Percentiles rank a stretch among this genome's conserved stretches.
Conservation (phyloP, 352 stramenopile species). For the Lagenidium sp. region DNA sequence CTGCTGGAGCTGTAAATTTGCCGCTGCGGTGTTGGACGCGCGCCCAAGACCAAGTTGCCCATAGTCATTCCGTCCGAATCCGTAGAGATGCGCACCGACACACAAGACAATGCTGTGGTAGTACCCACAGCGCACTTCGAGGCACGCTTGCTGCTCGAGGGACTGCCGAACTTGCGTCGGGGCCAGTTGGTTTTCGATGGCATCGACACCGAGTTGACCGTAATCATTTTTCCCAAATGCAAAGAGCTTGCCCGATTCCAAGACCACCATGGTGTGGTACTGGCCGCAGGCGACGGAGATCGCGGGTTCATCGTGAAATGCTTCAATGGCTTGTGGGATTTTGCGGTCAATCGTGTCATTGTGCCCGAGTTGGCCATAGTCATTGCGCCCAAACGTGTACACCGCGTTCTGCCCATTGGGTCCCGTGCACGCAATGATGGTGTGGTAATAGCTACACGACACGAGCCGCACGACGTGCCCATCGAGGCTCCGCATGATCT, state of each 20-base stretch:
- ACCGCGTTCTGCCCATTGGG: conserved; percentile 21
- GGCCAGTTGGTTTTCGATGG: conserved; percentile 49
- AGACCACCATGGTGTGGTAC: conserved; percentile 86
- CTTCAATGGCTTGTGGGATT: conserved; percentile 60
- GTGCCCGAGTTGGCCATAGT: conserved; percentile 89
- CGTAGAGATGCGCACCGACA: conserved; percentile 58
- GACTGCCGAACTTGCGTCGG: conserved; percentile 39
- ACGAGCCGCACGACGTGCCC: conserved; percentile 57
- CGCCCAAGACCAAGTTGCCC: conserved; percentile 86
- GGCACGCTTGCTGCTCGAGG: conserved; percentile 50
- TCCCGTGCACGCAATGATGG: conserved; percentile 61
- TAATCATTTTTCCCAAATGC: conserved; percentile 94
- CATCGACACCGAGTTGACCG: conserved; percentile 84
- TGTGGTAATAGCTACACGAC: conserved; percentile 93
- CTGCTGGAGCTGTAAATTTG: conserved; percentile 60
- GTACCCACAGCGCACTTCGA: conserved; percentile 87
- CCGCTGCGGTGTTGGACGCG: conserved; percentile 15
- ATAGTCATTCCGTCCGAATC: conserved; percentile 92
- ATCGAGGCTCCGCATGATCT: conserved; percentile 69
- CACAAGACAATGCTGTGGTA: conserved; percentile 88
- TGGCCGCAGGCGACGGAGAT: conserved; percentile 86
- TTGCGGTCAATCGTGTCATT: conserved; percentile 87
- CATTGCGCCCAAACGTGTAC: conserved; percentile 89
- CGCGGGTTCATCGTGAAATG: conserved; percentile 44
- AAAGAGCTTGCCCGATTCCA: conserved; percentile 52